Percentiles rank a stretch among this genome's conserved stretches.
These are phyloP conservation scores for Sphagnum fallax DNA, from an alignment of 228 moss, liverwort and hornwort species.

Conservation along the genomic window DNA sequence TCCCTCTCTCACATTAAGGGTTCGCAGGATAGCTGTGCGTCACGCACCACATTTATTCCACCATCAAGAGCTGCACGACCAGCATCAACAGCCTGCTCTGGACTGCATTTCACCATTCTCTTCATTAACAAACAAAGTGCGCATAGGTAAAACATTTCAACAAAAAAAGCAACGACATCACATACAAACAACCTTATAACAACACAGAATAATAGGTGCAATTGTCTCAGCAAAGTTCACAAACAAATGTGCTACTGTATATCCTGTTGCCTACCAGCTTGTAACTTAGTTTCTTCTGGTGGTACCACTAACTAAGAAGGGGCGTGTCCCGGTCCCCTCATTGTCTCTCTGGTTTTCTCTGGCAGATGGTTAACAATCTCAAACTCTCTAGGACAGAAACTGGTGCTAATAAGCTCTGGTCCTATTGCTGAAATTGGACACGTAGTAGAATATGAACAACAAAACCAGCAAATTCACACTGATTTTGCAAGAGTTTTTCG, in stretches of 20 bases:
- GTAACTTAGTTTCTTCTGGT: too few species aligned
- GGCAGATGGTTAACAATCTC: background rate
- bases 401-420: background rate
- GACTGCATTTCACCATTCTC: slow-evolving; percentile 25
- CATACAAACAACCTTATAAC: background rate
- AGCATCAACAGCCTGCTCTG: slow-evolving; percentile 60
- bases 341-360: background rate
- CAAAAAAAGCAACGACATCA: background rate
- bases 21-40: too few species aligned
- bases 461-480: too few species aligned
- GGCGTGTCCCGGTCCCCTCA: background rate
- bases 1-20: too few species aligned
- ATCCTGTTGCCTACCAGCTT: too few species aligned
- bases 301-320: too few species aligned
- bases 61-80: slow-evolving; percentile 79
- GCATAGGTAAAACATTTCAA: background rate
- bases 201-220: too few species aligned
- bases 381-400: background rate
- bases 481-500: background rate
- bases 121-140: background rate
- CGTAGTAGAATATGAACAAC: too few species aligned
- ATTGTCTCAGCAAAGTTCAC: too few species aligned
- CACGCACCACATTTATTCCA: slow-evolving; percentile 64
- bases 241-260: too few species aligned
- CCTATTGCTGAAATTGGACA: background rate